phyloP scores from a whole-genome alignment of 495 filamentous ascomycete species.

The Neurospora sp. region DNA sequence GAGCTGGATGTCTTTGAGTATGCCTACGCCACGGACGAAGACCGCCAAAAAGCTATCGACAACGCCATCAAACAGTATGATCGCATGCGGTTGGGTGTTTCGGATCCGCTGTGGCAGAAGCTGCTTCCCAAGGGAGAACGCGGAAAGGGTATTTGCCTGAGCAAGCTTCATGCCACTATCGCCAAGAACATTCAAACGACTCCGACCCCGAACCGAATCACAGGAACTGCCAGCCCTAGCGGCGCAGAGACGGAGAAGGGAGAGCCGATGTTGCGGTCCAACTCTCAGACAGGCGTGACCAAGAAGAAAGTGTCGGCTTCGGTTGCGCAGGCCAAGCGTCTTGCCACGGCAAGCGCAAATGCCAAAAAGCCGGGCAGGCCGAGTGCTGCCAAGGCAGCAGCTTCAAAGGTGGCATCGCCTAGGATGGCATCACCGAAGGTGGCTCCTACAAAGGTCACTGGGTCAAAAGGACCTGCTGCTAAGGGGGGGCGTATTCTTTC shows the following conservation, averaged over 20 bases:
- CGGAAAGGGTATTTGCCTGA: slow-evolving; percentile 70
- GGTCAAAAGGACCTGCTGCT: slow-evolving; percentile 12
- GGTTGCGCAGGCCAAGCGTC: slow-evolving; percentile 51
- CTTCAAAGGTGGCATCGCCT: slow-evolving; percentile 8
- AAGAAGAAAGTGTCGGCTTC: slow-evolving; percentile 55
- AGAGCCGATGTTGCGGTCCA: slow-evolving; percentile 44
- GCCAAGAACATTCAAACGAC: slow-evolving; percentile 43
- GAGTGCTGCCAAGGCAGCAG: background rate
- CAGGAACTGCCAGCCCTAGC: slow-evolving; percentile 44
- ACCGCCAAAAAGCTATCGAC: slow-evolving; percentile 71
- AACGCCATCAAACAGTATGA: slow-evolving; percentile 78
- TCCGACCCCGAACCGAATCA: slow-evolving; percentile 48
- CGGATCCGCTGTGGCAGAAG: slow-evolving; percentile 71
- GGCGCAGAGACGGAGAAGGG: slow-evolving; percentile 46
- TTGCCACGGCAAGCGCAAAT: slow-evolving; percentile 31
- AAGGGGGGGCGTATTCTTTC: slow-evolving; percentile 33
- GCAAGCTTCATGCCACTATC: slow-evolving; percentile 56
- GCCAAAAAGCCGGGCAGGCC: slow-evolving; percentile 7
- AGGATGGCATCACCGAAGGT: slow-evolving; percentile 25
- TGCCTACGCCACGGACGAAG: slow-evolving; percentile 52
- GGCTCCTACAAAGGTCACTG: slow-evolving; percentile 16
- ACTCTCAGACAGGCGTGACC: slow-evolving; percentile 35
- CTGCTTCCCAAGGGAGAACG: slow-evolving; percentile 66
- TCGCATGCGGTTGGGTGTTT: slow-evolving; percentile 58
- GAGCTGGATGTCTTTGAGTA: slow-evolving; percentile 79